These are phyloP conservation scores for carrot (Daucus carota) DNA, from an alignment of 129 eudicot genomes.

Conservation along the genomic window DH1_v3.0 NC_030387.2:40998001-40998500, in stretches of 20 bases:
- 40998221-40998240: background rate
- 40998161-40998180: background rate
- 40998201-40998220: background rate
- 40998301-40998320: constrained; percentile 92
- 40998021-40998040: too few species aligned
- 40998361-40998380: background rate
- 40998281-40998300: constrained; percentile 65
- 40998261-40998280: constrained; percentile 77
- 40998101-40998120: background rate
- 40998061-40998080: too few species aligned
- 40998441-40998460: constrained; percentile 52
- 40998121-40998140: background rate
- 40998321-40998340: constrained; percentile 10
- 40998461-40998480: constrained; percentile 20
- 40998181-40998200: background rate
- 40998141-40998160: background rate
- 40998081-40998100: background rate
- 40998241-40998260: constrained; percentile 75
- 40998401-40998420: constrained; percentile 24
- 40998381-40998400: background rate
- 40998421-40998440: constrained; percentile 84
- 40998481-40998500: background rate
- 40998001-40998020: background rate
- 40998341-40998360: background rate
- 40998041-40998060: too few species aligned